Evolutionary conservation across 768 basidiomycete genomes (phyloP).

Genomic region (Boletus fagicola): DNA sequence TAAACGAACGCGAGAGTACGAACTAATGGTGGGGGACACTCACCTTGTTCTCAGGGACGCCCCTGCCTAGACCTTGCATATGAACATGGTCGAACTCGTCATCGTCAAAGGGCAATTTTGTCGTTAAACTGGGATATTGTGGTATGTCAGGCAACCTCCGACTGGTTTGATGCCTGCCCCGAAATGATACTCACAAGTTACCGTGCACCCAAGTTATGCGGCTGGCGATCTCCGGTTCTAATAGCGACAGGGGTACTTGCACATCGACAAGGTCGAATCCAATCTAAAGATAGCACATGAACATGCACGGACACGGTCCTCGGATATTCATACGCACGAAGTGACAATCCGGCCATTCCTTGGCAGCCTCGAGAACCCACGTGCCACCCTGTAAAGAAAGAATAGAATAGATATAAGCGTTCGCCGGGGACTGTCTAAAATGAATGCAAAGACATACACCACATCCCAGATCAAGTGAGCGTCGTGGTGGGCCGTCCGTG

Average conservation of each 20-base stretch:
- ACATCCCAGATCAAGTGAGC: constrained; percentile 68
- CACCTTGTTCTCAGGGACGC: constrained; percentile 75
- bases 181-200: constrained; percentile 59
- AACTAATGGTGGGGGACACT: neutral
- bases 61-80: constrained; percentile 60
- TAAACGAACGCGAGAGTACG: neutral
- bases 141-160: neutral
- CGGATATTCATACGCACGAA: constrained; percentile 47
- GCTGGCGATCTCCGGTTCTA: constrained; percentile 50
- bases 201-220: constrained; percentile 74
- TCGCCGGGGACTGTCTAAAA: neutral
- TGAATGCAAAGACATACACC: constrained; percentile 48
- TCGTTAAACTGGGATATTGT: constrained; percentile 53
- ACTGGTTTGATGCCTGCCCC: neutral
- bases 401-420: neutral
- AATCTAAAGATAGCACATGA: constrained; percentile 43
- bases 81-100: constrained; percentile 84
- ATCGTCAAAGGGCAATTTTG: constrained; percentile 75
- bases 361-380: constrained; percentile 73
- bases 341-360: constrained; percentile 62
- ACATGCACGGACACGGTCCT: neutral
- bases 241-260: constrained; percentile 55
- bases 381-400: constrained; percentile 50
- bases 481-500: constrained; percentile 46
- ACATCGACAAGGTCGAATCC: constrained; percentile 79